Base-by-base conservation (phyloP, 306 rosid genomes). In the Casuarina glauca region DNA sequence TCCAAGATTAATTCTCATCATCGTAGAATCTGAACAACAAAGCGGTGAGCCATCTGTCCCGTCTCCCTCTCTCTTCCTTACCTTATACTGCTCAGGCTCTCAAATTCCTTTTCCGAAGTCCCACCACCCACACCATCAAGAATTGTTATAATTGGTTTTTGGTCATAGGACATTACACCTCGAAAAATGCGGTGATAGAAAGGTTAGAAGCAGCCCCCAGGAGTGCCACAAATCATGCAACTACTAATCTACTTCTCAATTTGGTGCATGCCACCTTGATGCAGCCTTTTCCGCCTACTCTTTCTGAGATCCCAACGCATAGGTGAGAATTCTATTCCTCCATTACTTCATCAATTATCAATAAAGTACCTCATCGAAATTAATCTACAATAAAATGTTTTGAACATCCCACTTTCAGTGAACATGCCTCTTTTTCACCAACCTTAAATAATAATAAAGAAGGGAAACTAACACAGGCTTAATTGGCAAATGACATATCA, bases 401-500 rank as follows among this genome's bases (percentile, higher is more conserved):
- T 9, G 20, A 2, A 6, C 15, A 6, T 57, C 63, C 38, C 35
- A 57, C 19, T 20, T 9, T 19, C 41, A 13, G 0, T 13, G 12
- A 38, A 2, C 49, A 16, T 41, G 46, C 35, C 7, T 26, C 32
- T 39, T 66, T 42, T 15, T 39, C 32, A 38, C 43, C 54, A 61
- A 73, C 36, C 53, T 48, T 46, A 70, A 60, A 82, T 46, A 58
- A 46, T 17, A 43, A 9, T 26, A 11, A 42, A 52, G 4, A 78
- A 68, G 15, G 73, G 57, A 53, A 68, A 68, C 45, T 55, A 72
- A 55, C 58, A 69, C 8, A 52, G 72, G 54, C 35, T 41, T 6
- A 41, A 66, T 9, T 39, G 43, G 42, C 36, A 50, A 77, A 72
- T 72, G 75, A 8, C 49, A 76, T 44, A 69, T 54, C 57, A 78